Conservation (phyloP, 495 filamentous ascomycete genomes). For the Hypoxylon crocopeplum region DNA sequence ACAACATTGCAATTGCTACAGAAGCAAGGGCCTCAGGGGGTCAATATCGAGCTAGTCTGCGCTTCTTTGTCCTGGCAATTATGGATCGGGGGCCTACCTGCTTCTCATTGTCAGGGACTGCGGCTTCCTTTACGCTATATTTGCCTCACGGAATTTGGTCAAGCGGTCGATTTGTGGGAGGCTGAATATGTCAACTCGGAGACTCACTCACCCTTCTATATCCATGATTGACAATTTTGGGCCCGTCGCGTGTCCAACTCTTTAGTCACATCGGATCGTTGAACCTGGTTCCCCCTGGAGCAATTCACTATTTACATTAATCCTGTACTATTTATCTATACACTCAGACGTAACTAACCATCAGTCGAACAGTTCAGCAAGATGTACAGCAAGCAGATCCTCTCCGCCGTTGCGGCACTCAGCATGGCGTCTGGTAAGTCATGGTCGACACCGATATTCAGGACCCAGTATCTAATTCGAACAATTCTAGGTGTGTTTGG, state of each 20-base stretch:
- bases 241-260: not conserved
- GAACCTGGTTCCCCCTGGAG: not conserved
- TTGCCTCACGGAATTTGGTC: not conserved
- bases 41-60: not conserved
- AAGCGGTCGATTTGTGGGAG: not conserved
- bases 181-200: not conserved
- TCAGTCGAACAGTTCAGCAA: slow-evolving; percentile 45
- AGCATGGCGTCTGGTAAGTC: slow-evolving; percentile 66
- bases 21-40: not conserved
- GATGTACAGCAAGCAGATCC: slow-evolving; percentile 79
- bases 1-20: not conserved
- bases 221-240: no score
- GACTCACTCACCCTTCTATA: no score
- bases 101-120: not conserved
- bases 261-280: not conserved
- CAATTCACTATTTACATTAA: slow-evolving; percentile 5
- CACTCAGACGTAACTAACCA: slow-evolving; percentile 7
- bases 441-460: not conserved
- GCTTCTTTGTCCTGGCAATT: no score
- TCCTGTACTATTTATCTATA: not conserved
- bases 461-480: not conserved
- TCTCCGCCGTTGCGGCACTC: slow-evolving; percentile 76
- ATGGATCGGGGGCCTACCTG: not conserved
- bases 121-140: not conserved
- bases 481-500: slow-evolving; percentile 33